phyloP scores from a whole-genome alignment of 192 early-diverging fungal species.

The Coemansia nantahalensis region DNA sequence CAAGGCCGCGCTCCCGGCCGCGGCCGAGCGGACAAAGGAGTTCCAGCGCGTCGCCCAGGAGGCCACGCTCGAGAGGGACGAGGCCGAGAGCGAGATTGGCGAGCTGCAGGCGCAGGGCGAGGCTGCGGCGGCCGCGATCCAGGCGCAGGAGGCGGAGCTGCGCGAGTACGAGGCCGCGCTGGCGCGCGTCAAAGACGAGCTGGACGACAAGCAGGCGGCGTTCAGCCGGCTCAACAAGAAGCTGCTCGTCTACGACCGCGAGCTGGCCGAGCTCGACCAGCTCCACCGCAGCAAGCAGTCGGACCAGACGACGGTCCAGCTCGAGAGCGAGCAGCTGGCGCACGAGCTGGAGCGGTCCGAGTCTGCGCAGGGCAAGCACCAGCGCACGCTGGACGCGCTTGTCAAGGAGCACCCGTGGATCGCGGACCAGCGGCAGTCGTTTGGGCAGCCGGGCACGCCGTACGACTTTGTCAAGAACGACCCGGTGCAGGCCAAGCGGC shows the following conservation, averaged over 20 bases:
- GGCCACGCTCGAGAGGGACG: conserved; percentile 44
- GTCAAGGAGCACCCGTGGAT: conserved; percentile 81
- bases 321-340: conserved; percentile 77
- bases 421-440: conserved; percentile 78
- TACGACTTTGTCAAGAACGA: conserved; percentile 85
- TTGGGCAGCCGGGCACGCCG: conserved; percentile 76
- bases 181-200: conserved; percentile 41
- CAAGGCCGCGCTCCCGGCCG: conserved; percentile 64
- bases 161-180: conserved; percentile 52
- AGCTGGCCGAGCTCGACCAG: conserved; percentile 69
- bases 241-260: conserved; percentile 73
- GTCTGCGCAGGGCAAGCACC: conserved; percentile 56
- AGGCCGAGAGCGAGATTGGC: conserved; percentile 43
- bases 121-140: conserved; percentile 20
- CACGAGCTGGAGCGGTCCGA: conserved; percentile 75
- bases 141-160: conserved; percentile 54
- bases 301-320: conserved; percentile 63
- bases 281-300: conserved; percentile 64
- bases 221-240: conserved; percentile 64
- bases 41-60: conserved; percentile 43
- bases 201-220: conserved; percentile 56
- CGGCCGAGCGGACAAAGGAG: conserved; percentile 40
- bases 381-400: conserved; percentile 52
- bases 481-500: conserved; percentile 69
- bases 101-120: conserved; percentile 30